Percentiles rank a stretch among this genome's conserved stretches.
Evolutionary conservation across 2,329 filamentous ascomycete genomes (phyloP).

Genomic region (Sporothrix schenckii): DNA sequence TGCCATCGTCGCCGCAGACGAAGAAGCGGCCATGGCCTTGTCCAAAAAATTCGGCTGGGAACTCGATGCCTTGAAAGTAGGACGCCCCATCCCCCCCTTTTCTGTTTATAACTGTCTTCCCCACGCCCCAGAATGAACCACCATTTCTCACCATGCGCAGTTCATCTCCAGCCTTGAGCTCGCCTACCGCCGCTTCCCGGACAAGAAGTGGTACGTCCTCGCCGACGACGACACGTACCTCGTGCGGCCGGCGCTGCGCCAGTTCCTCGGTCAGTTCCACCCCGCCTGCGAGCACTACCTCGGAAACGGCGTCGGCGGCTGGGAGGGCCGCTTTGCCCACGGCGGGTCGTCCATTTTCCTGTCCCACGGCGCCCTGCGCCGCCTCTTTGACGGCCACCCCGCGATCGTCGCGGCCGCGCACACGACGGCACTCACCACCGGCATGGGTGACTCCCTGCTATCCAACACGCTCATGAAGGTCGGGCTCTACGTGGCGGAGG

Average conservation of each 20-base stretch:
- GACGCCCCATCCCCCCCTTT: no score
- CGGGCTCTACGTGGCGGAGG: not conserved
- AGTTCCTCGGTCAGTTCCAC: conserved; percentile 10
- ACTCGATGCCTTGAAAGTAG: conserved; percentile 9
- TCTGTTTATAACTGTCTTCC: no score
- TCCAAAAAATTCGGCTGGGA: conserved; percentile 14
- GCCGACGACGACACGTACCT: conserved; percentile 23
- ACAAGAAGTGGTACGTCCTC: conserved; percentile 24
- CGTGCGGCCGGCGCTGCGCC: not conserved
- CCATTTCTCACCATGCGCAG: not conserved
- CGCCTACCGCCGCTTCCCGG: conserved; percentile 2
- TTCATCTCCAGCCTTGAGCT: conserved; percentile 18
- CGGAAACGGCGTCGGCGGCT: conserved; percentile 13
- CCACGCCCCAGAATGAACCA: not conserved
- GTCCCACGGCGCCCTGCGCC: not conserved
- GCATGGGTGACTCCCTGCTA: conserved; percentile 18
- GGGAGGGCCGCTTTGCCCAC: conserved; percentile 20
- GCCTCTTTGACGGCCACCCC: not conserved
- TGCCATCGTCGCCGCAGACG: not conserved
- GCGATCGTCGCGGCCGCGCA: not conserved
- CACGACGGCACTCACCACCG: not conserved
- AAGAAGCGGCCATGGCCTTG: not conserved
- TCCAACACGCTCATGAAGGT: conserved; percentile 2
- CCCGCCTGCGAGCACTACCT: not conserved
- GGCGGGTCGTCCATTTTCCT: conserved; percentile 6